Conservation (phyloP, 352 stramenopile genomes). For the Plasmopara muralis region DNA sequence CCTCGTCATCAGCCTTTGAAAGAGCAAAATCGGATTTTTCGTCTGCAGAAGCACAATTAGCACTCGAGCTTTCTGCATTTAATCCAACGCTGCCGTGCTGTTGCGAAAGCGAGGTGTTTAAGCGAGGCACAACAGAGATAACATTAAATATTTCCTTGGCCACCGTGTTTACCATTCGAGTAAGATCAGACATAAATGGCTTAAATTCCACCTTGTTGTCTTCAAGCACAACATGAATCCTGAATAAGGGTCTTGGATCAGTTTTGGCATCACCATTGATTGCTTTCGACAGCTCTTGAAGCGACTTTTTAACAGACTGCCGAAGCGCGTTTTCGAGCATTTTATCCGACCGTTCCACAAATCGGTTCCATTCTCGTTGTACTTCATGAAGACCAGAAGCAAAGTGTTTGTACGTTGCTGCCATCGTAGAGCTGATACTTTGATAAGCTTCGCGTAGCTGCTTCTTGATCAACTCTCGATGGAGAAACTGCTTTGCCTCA, state of each 20-base stretch:
- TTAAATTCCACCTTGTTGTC: conserved; percentile 91
- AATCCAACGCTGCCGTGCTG: conserved; percentile 20
- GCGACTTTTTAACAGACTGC: conserved; percentile 90
- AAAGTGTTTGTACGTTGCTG: conserved; percentile 91
- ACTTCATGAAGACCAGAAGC: conserved; percentile 82
- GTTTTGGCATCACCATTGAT: conserved; percentile 93
- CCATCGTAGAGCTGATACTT: conserved; percentile 85
- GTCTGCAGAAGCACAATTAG: conserved; percentile 4
- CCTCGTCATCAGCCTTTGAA: conserved; percentile 15
- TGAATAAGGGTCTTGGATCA: conserved; percentile 87
- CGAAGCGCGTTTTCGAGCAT: conserved; percentile 87
- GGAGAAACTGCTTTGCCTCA: conserved; percentile 86
- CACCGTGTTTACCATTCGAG: conserved; percentile 92
- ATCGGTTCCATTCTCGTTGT: conserved; percentile 89
- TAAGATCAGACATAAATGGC: conserved; percentile 91
- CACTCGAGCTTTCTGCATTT: conserved; percentile 7
- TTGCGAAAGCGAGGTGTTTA: conserved; percentile 50
- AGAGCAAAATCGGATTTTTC: conserved; percentile 8
- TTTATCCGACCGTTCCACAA: conserved; percentile 87
- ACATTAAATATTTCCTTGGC: conserved; percentile 94
- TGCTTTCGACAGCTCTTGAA: conserved; percentile 90
- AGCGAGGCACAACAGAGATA: conserved; percentile 86
- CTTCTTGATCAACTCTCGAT: conserved; percentile 79
- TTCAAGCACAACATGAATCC: conserved; percentile 91
- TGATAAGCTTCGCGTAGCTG: conserved; percentile 73